A percentile compares a stretch with the other conserved stretches of the same genome.
phyloP scores from a whole-genome alignment of 2,329 filamentous ascomycete species.

The Apiospora pterosperma region DNA sequence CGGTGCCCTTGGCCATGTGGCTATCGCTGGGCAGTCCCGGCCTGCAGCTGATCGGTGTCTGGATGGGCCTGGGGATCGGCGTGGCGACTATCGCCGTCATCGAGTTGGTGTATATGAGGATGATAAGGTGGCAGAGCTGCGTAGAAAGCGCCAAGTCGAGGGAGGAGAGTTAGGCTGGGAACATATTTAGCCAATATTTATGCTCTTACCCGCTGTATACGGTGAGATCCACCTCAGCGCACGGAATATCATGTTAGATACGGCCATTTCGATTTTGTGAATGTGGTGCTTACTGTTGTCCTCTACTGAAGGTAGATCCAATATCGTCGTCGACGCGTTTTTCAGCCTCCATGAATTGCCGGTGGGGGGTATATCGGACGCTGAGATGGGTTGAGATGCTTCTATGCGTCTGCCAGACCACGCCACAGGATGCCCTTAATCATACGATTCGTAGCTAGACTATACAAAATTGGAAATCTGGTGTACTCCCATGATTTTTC shows the following conservation, averaged over 20 bases:
- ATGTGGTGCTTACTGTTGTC: background rate
- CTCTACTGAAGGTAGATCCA: background rate
- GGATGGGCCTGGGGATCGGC: slow-evolving; percentile 31
- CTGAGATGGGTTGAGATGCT: background rate
- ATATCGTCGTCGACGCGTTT: background rate
- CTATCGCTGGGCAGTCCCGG: slow-evolving; percentile 35
- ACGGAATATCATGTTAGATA: background rate
- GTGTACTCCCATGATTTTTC: too few relatives aligned
- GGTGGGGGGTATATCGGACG: background rate
- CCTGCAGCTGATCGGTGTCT: slow-evolving; percentile 30
- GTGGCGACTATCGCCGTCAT: slow-evolving; percentile 24
- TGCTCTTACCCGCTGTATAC: background rate
- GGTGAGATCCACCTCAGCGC: background rate
- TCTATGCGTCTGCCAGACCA: too few relatives aligned
- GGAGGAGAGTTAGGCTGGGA: slow-evolving; percentile 15
- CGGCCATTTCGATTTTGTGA: background rate
- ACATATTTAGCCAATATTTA: background rate
- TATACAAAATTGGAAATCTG: too few relatives aligned
- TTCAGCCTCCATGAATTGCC: background rate
- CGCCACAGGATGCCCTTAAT: too few relatives aligned
- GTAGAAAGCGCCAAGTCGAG: slow-evolving; percentile 26
- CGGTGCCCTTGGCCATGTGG: slow-evolving; percentile 35
- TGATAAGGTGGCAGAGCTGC: slow-evolving; percentile 28
- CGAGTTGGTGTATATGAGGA: slow-evolving; percentile 31
- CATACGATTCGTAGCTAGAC: too few relatives aligned